Evolutionary conservation across 306 rosid species (phyloP), one percentile per base, ranked within the genome.

Genomic region (Astragalus glycyphyllos): DNA sequence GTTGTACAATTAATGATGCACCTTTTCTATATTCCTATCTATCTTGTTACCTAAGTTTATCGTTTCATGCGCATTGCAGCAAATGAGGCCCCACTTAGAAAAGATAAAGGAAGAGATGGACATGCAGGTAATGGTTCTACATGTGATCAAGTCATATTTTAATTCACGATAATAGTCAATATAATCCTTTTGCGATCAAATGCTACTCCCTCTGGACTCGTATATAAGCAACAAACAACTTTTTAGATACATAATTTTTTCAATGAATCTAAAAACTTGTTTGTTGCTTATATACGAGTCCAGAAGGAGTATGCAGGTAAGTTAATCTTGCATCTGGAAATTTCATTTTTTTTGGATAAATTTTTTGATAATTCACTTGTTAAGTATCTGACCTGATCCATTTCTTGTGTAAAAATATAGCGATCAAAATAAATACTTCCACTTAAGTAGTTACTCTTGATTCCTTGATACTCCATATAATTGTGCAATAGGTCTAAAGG

Each of bases 71-170:
- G 12, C 79, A 41, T 68, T 79, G 50, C 88, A 94, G 99, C 45
- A 86, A 68, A 60, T 89, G 83, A 91, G 88, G 81, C 96, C 96
- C 12, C 92, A 53, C 60, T 71, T 94, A 74, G 92, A 86, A 74
- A 85, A 83, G 34, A 65, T 86, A 65, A 87, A 74, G 82, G 69
- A 79, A 34, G 49, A 79, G 74, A 84, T 94, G 81, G 67, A 84
- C 2, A 81, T 82, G 16, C 75, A 79, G 92, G 99, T 94, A 89
- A 74, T 79, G 51, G 41, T 73, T 17, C 81, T 40, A 41, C 50
- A 51, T 45, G 51, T 61, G 62, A 32, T 41, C 54, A 51, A 49
- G 48, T 72, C 16, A 34, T 70, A 72, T 73, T 51, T 63, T 51
- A 20, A 53, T 46, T 64, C 48, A 47, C 11, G 2, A 4, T 31